Conservation (phyloP, 192 early-diverging fungal genomes). For the Entophlyctis luteolus region DNA sequence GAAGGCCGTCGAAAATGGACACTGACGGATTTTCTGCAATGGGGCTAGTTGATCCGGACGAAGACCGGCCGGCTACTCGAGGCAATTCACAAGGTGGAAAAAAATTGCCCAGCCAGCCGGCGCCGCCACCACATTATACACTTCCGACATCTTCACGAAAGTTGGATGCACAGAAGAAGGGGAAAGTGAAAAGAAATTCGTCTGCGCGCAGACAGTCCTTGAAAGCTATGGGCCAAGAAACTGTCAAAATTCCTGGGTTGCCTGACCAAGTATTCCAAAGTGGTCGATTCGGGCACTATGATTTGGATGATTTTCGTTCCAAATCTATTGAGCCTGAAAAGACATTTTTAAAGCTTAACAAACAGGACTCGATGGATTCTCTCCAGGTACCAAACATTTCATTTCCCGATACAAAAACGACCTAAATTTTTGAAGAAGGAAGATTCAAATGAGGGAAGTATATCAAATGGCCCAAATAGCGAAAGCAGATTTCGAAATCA, state of each 20-base stretch:
- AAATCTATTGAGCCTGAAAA: constrained; percentile 9
- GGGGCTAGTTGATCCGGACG: not conserved
- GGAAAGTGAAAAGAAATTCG: too few relatives aligned
- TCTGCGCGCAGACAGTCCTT: too few relatives aligned
- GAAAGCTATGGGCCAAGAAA: too few relatives aligned
- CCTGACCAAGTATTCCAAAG: not conserved
- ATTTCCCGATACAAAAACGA: constrained; percentile 11
- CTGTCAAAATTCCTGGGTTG: not conserved
- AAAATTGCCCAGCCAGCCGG: not conserved
- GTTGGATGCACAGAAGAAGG: not conserved
- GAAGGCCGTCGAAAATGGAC: not conserved
- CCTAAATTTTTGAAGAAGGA: not conserved
- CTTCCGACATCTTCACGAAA: not conserved
- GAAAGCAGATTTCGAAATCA: not conserved
- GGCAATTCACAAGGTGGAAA: not conserved
- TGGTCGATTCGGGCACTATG: constrained; percentile 10
- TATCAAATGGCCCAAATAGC: not conserved
- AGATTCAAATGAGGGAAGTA: not conserved
- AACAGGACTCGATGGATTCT: too few relatives aligned
- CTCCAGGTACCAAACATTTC: too few relatives aligned
- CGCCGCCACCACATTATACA: constrained; percentile 16
- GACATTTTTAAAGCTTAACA: too few relatives aligned
- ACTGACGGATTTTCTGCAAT: constrained; percentile 20
- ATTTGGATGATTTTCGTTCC: not conserved
- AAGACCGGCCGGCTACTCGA: not conserved